Base-by-base conservation (phyloP, 495 filamentous ascomycete genomes). In the Bacidia gigantensis region DNA sequence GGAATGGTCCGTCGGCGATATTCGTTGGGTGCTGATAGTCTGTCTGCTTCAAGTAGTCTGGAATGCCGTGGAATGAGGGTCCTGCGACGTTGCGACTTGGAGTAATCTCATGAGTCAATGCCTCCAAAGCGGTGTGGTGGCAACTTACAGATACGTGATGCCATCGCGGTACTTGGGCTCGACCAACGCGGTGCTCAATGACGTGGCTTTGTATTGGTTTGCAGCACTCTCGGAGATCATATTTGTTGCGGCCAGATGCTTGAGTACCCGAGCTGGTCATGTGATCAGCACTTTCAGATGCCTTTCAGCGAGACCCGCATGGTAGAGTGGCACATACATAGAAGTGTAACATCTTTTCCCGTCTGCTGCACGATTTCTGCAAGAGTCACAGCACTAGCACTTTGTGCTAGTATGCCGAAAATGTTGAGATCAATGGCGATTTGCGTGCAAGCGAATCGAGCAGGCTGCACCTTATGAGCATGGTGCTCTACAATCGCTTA, bases 181-280 rank as follows among this genome's bases (percentile, higher is more conserved):
- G 7, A 58, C 64, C 3, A 74, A 54, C 2, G 69, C 56, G 20
- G 57, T 62, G 10, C 60, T 56, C 24, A 72, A 60, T 29, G 63
- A 62, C n/a, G 64, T 72, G 0, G 62, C 47, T 11, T 39, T 23
- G 53, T 71, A 73, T 25, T 62, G 60, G 50, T 74, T 58, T 1
- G 49, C 14, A 3, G 59, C 65, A 11, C 53, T 64, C 54, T 73
- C 64, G 26, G 43, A 38, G 12, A 74, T 51, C n/a, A n/a, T n/a
- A n/a, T n/a, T n/a, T n/a, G n/a, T n/a, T n/a, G n/a, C n/a, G n/a
- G n/a, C n/a, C n/a, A n/a, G n/a, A n/a, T n/a, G n/a, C n/a, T n/a
- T n/a, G n/a, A n/a, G n/a, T n/a, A n/a, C n/a, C n/a, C n/a, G n/a
- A n/a, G n/a, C n/a, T n/a, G n/a, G n/a, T n/a, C n/a, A n/a, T n/a